Conservation (phyloP, 768 basidiomycete species). For the Termitomyces sp. region DNA sequence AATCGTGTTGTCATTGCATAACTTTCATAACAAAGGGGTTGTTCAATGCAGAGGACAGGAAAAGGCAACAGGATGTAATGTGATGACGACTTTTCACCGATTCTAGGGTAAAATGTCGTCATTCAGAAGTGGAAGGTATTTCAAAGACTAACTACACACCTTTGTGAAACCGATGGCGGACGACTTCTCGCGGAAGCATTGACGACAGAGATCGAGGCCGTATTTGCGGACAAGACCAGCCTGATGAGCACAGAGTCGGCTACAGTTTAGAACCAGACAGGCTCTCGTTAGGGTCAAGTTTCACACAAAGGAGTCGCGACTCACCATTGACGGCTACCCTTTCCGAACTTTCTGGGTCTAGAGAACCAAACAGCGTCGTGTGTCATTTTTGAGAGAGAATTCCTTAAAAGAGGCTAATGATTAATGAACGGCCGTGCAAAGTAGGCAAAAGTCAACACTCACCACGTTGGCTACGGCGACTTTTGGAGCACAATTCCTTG, state of each 20-base stretch:
- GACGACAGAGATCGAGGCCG: constrained; percentile 95
- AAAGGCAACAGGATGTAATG: background rate
- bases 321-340: constrained; percentile 93
- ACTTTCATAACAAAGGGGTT: constrained; percentile 15
- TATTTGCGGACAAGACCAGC: constrained; percentile 98
- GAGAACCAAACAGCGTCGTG: constrained; percentile 99
- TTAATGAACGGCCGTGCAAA: constrained; percentile 3
- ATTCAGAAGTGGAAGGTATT: background rate
- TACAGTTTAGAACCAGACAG: constrained; percentile 23
- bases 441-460: constrained; percentile 18
- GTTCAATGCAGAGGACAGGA: constrained; percentile 3
- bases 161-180: constrained; percentile 92
- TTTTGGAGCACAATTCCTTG: constrained; percentile 13
- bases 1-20: constrained; percentile 15
- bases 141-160: constrained; percentile 45
- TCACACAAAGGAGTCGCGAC: constrained; percentile 23
- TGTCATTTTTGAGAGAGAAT: constrained; percentile 63
- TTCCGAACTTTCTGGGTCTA: constrained; percentile 92
- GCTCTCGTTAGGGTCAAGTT: background rate
- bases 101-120: constrained; percentile 28
- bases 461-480: constrained; percentile 20
- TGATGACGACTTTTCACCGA: constrained; percentile 32
- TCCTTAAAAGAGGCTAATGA: constrained; percentile 18
- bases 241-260: constrained; percentile 95
- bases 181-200: constrained; percentile 97